Conservation (phyloP, 1,284 basidiomycete species). For the Ceratobasidium theobromae region DNA sequence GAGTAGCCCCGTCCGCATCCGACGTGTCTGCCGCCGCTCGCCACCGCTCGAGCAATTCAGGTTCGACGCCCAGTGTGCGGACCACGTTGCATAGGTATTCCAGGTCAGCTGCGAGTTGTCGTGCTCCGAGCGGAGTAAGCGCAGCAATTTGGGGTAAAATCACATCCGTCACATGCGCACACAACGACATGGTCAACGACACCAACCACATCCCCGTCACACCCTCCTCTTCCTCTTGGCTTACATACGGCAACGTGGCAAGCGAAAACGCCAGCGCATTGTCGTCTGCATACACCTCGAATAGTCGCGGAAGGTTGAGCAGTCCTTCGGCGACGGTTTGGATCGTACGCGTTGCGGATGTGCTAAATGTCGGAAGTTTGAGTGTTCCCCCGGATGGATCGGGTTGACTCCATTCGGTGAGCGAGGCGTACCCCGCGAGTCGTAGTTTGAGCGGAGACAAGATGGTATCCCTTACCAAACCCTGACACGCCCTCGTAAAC, state of each 20-base stretch:
- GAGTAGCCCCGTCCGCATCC: conserved; percentile 48
- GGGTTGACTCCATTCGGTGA: conserved; percentile 54
- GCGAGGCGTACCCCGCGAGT: conserved; percentile 69
- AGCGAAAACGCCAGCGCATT: conserved; percentile 89
- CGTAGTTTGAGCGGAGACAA: conserved; percentile 80
- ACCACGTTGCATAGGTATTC: conserved; percentile 89
- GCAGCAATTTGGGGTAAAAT: conserved; percentile 61
- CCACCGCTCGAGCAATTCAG: conserved; percentile 72
- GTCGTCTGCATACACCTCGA: conserved; percentile 93
- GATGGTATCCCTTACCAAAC: conserved; percentile 77
- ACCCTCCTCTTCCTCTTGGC: conserved; percentile 46
- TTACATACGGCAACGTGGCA: conserved; percentile 73
- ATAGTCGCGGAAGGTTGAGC: conserved; percentile 87
- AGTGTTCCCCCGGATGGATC: conserved; percentile 52
- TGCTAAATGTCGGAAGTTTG: conserved; percentile 88
- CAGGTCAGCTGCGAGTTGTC: conserved; percentile 85
- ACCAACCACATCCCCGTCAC: not conserved
- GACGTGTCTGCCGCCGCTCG: conserved; percentile 62
- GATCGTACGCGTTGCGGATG: conserved; percentile 86
- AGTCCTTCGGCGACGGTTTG: conserved; percentile 90
- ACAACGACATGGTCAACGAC: conserved; percentile 42
- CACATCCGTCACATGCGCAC: conserved; percentile 66
- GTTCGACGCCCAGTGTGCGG: conserved; percentile 86
- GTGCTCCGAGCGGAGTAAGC: conserved; percentile 65
- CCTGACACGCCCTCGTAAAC: conserved; percentile 75